These are phyloP conservation scores for Hippophae tibetana DNA, from an alignment of 306 rosid genomes.

Conservation along the genomic window DNA sequence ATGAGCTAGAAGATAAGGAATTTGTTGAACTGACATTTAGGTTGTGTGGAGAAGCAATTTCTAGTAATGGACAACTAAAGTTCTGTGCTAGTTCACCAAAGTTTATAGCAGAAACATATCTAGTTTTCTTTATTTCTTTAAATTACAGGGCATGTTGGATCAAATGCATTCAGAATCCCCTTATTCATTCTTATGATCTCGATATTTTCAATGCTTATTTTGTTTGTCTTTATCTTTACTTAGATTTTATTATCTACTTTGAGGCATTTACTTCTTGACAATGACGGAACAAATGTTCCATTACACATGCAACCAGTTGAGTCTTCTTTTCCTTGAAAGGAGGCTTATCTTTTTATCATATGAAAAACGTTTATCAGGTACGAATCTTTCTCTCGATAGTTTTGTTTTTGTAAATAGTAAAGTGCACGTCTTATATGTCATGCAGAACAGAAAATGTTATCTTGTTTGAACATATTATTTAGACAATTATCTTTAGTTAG, in stretches of 20 bases:
- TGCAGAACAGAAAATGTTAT: not conserved
- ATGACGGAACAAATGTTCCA: slow-evolving; percentile 37
- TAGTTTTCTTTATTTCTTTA: too few species aligned
- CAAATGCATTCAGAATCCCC: too few species aligned
- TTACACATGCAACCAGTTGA: slow-evolving; percentile 26
- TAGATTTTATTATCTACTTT: not conserved
- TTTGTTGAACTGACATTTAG: slow-evolving; percentile 60
- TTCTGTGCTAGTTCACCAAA: too few species aligned
- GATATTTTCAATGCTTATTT: not conserved
- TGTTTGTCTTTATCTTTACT: not conserved
- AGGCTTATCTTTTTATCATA: slow-evolving; percentile 53
- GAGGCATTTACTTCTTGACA: not conserved
- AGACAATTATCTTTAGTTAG: too few species aligned
- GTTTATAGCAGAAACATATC: too few species aligned
- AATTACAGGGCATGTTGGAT: too few species aligned
- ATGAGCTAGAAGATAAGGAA: slow-evolving; percentile 64
- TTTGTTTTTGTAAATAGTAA: not conserved
- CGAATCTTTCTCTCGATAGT: slow-evolving; percentile 8
- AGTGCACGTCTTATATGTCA: not conserved
- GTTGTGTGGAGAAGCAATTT: slow-evolving; percentile 37
- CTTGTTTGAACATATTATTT: too few species aligned
- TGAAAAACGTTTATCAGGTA: slow-evolving; percentile 71
- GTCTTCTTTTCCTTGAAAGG: slow-evolving; percentile 33
- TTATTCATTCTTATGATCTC: too few species aligned
- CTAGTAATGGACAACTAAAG: slow-evolving; percentile 22